Percentiles rank a stretch among this genome's conserved stretches.
Conservation (phyloP, 2,329 filamentous ascomycete species). For the Aspergillaceae sp. region DNA sequence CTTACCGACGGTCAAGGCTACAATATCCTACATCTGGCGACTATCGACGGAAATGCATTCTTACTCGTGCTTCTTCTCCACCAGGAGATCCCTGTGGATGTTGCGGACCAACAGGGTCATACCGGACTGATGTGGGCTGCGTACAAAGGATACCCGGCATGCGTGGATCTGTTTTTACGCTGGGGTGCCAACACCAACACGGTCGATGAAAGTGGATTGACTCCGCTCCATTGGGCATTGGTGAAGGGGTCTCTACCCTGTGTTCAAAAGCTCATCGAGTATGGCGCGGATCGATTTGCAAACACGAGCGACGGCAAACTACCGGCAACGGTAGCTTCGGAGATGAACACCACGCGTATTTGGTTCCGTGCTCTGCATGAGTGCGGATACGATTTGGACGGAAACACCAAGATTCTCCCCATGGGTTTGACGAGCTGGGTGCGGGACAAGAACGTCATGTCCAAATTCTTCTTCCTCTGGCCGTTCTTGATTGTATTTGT, state of each 20-base stretch:
- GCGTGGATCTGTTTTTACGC: slow-evolving; percentile 82
- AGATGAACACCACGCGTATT: slow-evolving; percentile 75
- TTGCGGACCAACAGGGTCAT: slow-evolving; percentile 80
- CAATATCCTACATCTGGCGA: slow-evolving; percentile 94
- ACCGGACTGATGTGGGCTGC: slow-evolving; percentile 98
- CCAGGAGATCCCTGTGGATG: slow-evolving; percentile 90
- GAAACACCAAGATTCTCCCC: slow-evolving; percentile 57
- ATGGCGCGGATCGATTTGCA: slow-evolving; percentile 86
- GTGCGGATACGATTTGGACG: slow-evolving; percentile 74
- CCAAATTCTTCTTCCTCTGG: slow-evolving; percentile 81
- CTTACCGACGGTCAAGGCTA: slow-evolving; percentile 92
- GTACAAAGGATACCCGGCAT: slow-evolving; percentile 90
- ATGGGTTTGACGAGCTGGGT: slow-evolving; percentile 68
- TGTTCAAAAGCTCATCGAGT: slow-evolving; percentile 89
- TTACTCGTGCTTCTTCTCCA: slow-evolving; percentile 83
- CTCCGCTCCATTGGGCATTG: slow-evolving; percentile 89
- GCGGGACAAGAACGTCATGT: slow-evolving; percentile 69
- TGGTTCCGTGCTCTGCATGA: slow-evolving; percentile 79
- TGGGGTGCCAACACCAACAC: slow-evolving; percentile 95
- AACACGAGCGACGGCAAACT: slow-evolving; percentile 87
- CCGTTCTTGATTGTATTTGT: slow-evolving; percentile 69
- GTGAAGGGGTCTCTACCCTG: slow-evolving; percentile 87
- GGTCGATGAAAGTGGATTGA: slow-evolving; percentile 85
- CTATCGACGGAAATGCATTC: slow-evolving; percentile 91
- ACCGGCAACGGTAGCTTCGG: slow-evolving; percentile 71